phyloP scores from a whole-genome alignment of 2,329 filamentous ascomycete species.

The Aspergillus awamori region DNA sequence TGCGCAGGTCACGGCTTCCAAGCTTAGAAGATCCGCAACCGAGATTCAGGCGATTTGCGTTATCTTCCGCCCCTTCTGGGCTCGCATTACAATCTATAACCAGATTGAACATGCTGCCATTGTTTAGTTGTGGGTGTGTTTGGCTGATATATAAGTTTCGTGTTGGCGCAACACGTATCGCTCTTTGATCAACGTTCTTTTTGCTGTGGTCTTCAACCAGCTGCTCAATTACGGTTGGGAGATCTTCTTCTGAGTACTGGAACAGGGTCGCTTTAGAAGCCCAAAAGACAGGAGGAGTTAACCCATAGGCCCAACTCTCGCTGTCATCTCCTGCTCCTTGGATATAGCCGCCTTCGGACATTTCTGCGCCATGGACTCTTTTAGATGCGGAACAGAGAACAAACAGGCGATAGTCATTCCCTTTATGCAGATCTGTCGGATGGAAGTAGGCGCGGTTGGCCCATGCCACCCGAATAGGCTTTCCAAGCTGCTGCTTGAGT shows the following conservation, averaged over 20 bases:
- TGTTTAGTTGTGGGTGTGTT: constrained; percentile 33
- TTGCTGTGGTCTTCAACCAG: constrained; percentile 40
- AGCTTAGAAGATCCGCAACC: constrained; percentile 72
- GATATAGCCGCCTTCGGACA: constrained; percentile 75
- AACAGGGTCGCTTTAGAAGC: constrained; percentile 64
- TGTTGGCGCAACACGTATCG: constrained; percentile 42
- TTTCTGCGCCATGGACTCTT: constrained; percentile 68
- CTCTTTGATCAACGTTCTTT: constrained; percentile 24
- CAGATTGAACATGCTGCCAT: constrained; percentile 49
- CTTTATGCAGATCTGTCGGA: constrained; percentile 47
- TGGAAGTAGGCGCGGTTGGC: constrained; percentile 68
- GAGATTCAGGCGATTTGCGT: constrained; percentile 54
- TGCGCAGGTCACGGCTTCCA: constrained; percentile 80
- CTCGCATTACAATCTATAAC: constrained; percentile 46
- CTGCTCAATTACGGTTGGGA: constrained; percentile 55
- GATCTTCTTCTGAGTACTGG: constrained; percentile 65
- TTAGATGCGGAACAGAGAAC: constrained; percentile 85
- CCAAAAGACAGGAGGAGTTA: constrained; percentile 84
- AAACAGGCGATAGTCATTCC: constrained; percentile 68
- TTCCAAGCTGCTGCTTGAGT: constrained; percentile 61
- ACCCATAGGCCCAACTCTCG: constrained; percentile 84
- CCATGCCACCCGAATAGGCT: constrained; percentile 79
- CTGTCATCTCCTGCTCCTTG: constrained; percentile 95
- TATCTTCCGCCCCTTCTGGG: constrained; percentile 39
- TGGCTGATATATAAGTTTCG: constrained; percentile 39